Evolutionary conservation across 352 stramenopile species (phyloP), one percentile per base, ranked within the genome.

Genomic region (Globisporangium camurandrum): DNA sequence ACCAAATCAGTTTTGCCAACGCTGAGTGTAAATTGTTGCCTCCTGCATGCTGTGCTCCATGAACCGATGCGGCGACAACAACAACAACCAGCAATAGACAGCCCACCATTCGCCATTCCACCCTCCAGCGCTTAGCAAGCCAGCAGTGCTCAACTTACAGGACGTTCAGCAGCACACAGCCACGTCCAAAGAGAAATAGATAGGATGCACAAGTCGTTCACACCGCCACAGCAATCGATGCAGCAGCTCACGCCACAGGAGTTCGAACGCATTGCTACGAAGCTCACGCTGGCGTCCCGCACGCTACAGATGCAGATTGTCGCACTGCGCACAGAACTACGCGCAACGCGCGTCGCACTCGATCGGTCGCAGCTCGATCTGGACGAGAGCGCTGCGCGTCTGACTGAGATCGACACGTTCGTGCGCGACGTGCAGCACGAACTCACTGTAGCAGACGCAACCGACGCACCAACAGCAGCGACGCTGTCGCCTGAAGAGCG

Each of bases 361-460:
- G 49, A 50, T 37, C 66, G 59, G 46, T 77, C 75, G 46, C 64
- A 71, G 39, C 64, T 67, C 34, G 75, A 87, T 54, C 62, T 84
- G 46, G 61, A 62, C 26, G 75, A 87, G 38, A 74, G 69, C 19
- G 59, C 69, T 14, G 44, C 60, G 14, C 73, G 76, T 0, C 64
- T 88, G 22, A 46, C 74, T 34, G 76, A 88, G 67, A 88, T 88
- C 46, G 74, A 86, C 26, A 62, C 63, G 47, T 75, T 75, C 53
- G 64, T 84, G 46, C 52, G 63, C 39, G 71, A 84, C 45, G 39
- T 84, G 44, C 54, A 71, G 45, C 54, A 69, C 23, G 72, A 83
- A 41, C 61, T 85, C 31, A 34, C 30, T 34, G 30, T 34, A 34
- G 2, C 50, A 49, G 20, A n/a, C n/a, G n/a, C 31, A 36, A 51